These are phyloP conservation scores for Hibiscus syriacus DNA, from an alignment of 345 rosid genomes.

Conservation along the genomic window DNA sequence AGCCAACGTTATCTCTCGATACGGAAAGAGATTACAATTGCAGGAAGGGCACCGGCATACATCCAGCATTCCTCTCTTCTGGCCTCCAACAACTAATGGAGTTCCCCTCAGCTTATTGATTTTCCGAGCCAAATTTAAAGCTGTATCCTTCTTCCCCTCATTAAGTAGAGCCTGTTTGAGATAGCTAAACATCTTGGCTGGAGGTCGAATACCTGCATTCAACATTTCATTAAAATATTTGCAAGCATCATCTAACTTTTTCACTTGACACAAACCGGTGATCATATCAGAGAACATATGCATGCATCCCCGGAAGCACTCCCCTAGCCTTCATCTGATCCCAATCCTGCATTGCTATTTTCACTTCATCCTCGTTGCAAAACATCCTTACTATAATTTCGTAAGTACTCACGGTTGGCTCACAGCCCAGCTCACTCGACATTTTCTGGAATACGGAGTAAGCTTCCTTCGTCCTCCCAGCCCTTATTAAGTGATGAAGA, in stretches of 20 bases:
- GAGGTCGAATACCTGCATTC: conserved; percentile 79
- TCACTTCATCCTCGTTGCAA: conserved; percentile 53
- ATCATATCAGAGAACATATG: conserved; percentile 79
- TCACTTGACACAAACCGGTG: conserved; percentile 45
- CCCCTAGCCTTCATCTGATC: conserved; percentile 70
- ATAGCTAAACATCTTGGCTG: conserved; percentile 59
- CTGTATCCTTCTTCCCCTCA: conserved; percentile 48
- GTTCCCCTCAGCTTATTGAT: conserved; percentile 61
- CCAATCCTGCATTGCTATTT: conserved; percentile 63
- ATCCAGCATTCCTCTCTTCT: background rate
- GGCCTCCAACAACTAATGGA: conserved; percentile 31
- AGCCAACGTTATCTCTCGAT: background rate
- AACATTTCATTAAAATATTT: conserved; percentile 77
- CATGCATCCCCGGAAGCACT: conserved; percentile 80
- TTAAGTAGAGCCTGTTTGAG: conserved; percentile 67
- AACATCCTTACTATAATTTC: conserved; percentile 84
- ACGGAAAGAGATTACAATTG: background rate
- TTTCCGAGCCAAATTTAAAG: conserved; percentile 33
- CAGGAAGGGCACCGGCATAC: background rate
- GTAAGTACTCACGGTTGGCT: conserved; percentile 62
- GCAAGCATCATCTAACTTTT: conserved; percentile 68
- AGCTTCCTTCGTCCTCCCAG: conserved; percentile 46
- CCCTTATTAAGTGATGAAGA: conserved; percentile 54
- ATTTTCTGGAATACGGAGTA: conserved; percentile 51
- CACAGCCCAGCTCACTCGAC: conserved; percentile 30